These are phyloP conservation scores for Fusarium temperatum DNA, from an alignment of 2,329 filamentous ascomycete genomes.

Conservation along the genomic window DNA sequence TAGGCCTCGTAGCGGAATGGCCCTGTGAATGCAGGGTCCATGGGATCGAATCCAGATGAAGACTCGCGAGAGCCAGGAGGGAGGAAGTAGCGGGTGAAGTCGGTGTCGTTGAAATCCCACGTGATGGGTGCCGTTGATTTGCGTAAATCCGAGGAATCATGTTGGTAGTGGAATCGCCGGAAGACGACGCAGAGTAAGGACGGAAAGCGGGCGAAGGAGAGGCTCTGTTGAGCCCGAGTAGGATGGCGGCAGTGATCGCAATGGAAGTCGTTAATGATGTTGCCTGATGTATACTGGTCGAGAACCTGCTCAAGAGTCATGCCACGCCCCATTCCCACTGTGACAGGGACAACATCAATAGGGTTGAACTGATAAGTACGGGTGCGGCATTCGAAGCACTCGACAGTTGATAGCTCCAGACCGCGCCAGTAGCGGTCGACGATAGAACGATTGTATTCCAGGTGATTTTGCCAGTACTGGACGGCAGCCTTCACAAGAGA, in stretches of 20 bases:
- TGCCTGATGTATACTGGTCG: slow-evolving; percentile 73
- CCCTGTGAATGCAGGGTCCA: slow-evolving; percentile 53
- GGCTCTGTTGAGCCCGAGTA: slow-evolving; percentile 73
- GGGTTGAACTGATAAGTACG: slow-evolving; percentile 55
- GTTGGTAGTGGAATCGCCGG: slow-evolving; percentile 63
- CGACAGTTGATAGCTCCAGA: slow-evolving; percentile 75
- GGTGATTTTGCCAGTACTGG: slow-evolving; percentile 79
- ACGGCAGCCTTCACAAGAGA: slow-evolving; percentile 65
- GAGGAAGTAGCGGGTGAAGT: slow-evolving; percentile 58
- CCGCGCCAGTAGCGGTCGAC: slow-evolving; percentile 83
- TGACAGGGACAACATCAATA: slow-evolving; percentile 64
- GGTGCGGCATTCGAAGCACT: slow-evolving; percentile 69
- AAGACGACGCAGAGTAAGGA: slow-evolving; percentile 82
- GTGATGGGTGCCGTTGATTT: slow-evolving; percentile 78
- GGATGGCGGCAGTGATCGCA: slow-evolving; percentile 79
- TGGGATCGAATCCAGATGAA: slow-evolving; percentile 42
- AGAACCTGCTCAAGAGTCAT: slow-evolving; percentile 69
- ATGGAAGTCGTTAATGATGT: slow-evolving; percentile 73
- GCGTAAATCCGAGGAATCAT: slow-evolving; percentile 48
- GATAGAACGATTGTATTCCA: slow-evolving; percentile 75
- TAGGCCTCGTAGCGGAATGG: slow-evolving; percentile 87
- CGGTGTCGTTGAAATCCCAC: slow-evolving; percentile 78
- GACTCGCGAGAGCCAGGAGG: slow-evolving; percentile 45
- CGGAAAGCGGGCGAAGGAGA: slow-evolving; percentile 80
- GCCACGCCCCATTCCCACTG: slow-evolving; percentile 45